These are phyloP conservation scores for Coniophora puteana DNA, from an alignment of 1,284 basidiomycete species.

Conservation along the genomic window DNA sequence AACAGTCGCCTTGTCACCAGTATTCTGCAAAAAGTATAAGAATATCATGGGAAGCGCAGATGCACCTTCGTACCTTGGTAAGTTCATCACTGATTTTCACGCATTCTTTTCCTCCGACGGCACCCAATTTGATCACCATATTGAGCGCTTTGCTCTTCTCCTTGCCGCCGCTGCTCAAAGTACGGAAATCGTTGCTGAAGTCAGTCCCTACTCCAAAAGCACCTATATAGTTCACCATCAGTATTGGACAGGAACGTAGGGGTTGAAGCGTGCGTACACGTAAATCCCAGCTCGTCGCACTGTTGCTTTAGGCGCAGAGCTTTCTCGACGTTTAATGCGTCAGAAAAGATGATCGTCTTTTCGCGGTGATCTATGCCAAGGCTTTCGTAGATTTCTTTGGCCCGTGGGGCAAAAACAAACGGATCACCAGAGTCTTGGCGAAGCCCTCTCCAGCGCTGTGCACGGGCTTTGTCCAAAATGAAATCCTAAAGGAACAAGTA, in stretches of 20 bases:
- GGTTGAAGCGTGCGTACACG: slow-evolving; percentile 39
- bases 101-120: slow-evolving; percentile 71
- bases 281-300: slow-evolving; percentile 72
- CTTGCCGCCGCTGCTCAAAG: slow-evolving; percentile 46
- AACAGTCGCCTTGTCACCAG: slow-evolving; percentile 26
- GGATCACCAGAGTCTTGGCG: slow-evolving; percentile 95
- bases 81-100: slow-evolving; percentile 93
- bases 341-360: slow-evolving; percentile 83
- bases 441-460: slow-evolving; percentile 72
- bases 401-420: slow-evolving; percentile 68
- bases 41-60: background rate
- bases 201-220: slow-evolving; percentile 91
- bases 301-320: slow-evolving; percentile 69
- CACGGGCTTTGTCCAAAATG: slow-evolving; percentile 51
- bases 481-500: slow-evolving; percentile 50
- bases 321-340: slow-evolving; percentile 72
- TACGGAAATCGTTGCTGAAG: slow-evolving; percentile 84
- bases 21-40: slow-evolving; percentile 27
- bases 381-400: slow-evolving; percentile 65
- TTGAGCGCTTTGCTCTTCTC: slow-evolving; percentile 80
- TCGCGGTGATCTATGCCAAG: slow-evolving; percentile 61
- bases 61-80: slow-evolving; percentile 59
- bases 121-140: slow-evolving; percentile 89
- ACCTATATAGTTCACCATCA: slow-evolving; percentile 29
- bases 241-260: background rate